A percentile compares a stretch with the other conserved stretches of the same genome.
phyloP scores from a whole-genome alignment of 2,329 filamentous ascomycete species.

The Exophiala sp. region DNA sequence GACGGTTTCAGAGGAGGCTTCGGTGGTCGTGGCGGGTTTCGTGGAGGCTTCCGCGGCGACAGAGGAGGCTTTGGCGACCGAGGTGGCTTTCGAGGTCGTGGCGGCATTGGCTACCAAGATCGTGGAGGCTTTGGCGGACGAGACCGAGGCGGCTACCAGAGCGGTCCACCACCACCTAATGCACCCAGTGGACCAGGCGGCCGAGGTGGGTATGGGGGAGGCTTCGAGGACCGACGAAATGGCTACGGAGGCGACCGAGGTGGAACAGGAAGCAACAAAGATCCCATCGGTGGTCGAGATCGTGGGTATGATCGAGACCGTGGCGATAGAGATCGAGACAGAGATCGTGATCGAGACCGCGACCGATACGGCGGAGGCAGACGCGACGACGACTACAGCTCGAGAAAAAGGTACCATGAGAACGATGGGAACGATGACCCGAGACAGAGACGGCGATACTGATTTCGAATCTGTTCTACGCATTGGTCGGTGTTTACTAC shows the following conservation, averaged over 20 bases:
- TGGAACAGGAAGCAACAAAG: conserved; percentile 73
- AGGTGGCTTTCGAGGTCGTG: conserved; percentile 37
- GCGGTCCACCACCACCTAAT: conserved; percentile 46
- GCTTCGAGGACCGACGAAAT: conserved; percentile 42
- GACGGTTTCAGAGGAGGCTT: conserved; percentile 55
- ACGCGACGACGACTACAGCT: conserved; percentile 48
- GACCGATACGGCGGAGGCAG: conserved; percentile 41
- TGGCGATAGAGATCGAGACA: conserved; percentile 29
- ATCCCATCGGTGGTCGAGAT: conserved; percentile 70
- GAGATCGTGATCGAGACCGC: conserved; percentile 28
- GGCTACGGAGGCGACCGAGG: conserved; percentile 54
- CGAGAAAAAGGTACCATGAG: conserved; percentile 68
- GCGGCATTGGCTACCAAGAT: conserved; percentile 57
- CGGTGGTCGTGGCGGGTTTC: conserved; percentile 50
- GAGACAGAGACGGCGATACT: conserved; percentile 60
- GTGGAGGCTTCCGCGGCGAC: conserved; percentile 47
- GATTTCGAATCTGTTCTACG: conserved; percentile 24
- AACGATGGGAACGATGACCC: conserved; percentile 76
- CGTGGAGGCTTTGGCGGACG: conserved; percentile 49
- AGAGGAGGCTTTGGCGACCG: conserved; percentile 36
- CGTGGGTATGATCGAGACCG: conserved; percentile 47
- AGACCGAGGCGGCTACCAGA: conserved; percentile 27
- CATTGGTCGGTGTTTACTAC: conserved; percentile 9
- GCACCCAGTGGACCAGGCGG: conserved; percentile 45
- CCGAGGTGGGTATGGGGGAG: conserved; percentile 53